phyloP scores from a whole-genome alignment of 2,329 filamentous ascomycete genomes.

The Pseudogymnoascus sp. region DNA sequence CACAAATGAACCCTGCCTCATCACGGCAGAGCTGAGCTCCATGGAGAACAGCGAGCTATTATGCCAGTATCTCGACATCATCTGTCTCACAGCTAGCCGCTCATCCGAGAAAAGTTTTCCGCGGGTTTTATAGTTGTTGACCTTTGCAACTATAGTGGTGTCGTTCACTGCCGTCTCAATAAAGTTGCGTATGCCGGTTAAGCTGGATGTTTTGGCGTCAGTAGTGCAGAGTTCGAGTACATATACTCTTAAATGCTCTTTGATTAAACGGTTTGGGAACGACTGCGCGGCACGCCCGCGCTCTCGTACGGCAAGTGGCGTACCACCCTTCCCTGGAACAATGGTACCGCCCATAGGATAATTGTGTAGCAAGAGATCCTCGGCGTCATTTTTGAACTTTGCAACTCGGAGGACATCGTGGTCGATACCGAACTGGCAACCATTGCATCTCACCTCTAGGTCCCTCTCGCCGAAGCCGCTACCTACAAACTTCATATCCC shows the following conservation, averaged over 20 bases:
- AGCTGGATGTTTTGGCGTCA: too few species aligned
- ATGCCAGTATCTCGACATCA: slow-evolving; percentile 64
- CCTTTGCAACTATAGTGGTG: too few species aligned
- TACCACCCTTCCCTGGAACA: slow-evolving; percentile 43
- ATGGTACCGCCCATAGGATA: slow-evolving; percentile 61
- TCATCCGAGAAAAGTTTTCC: slow-evolving; percentile 17
- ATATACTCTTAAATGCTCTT: too few species aligned
- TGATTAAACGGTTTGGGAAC: too few species aligned
- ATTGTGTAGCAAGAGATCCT: slow-evolving; percentile 35
- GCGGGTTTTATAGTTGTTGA: too few species aligned
- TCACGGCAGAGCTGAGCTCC: slow-evolving; percentile 55
- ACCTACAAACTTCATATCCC: slow-evolving; percentile 34
- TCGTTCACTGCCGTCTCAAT: too few species aligned
- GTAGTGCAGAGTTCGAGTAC: too few species aligned
- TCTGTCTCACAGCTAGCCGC: slow-evolving; percentile 46
- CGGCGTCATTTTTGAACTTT: slow-evolving; percentile 52
- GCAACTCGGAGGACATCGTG: slow-evolving; percentile 50
- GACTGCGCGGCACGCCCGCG: too few species aligned
- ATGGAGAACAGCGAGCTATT: slow-evolving; percentile 57
- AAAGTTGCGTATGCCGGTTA: too few species aligned
- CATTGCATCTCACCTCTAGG: too few species aligned
- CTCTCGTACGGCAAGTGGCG: too few species aligned
- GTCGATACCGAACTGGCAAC: too few species aligned
- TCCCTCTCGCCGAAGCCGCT: slow-evolving; percentile 50
- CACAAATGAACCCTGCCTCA: slow-evolving; percentile 58